phyloP scores from a whole-genome alignment of 2,329 filamentous ascomycete genomes.

The Alternaria novae-zelandiae region DNA sequence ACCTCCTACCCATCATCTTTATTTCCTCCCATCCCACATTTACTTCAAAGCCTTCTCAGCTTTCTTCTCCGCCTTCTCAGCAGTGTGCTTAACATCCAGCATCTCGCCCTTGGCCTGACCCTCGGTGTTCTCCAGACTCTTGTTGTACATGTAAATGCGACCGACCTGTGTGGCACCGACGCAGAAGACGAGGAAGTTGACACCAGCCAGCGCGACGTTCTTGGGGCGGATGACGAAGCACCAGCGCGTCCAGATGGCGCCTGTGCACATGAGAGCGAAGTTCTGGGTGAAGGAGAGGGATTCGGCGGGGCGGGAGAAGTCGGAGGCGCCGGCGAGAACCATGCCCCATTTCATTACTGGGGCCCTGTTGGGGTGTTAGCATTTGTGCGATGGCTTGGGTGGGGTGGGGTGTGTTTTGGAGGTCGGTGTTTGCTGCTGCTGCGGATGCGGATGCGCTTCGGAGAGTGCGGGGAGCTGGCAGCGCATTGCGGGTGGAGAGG shows the following conservation, averaged over 20 bases:
- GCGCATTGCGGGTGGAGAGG: background rate
- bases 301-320: slow-evolving; percentile 89
- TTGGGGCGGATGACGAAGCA: slow-evolving; percentile 95
- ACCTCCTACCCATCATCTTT: background rate
- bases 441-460: slow-evolving; percentile 7
- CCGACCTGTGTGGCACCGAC: slow-evolving; percentile 83
- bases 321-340: slow-evolving; percentile 88
- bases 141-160: slow-evolving; percentile 74
- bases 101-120: slow-evolving; percentile 49
- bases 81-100: slow-evolving; percentile 40
- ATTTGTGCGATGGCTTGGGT: background rate
- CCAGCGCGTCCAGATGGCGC: slow-evolving; percentile 98
- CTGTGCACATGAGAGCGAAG: slow-evolving; percentile 84
- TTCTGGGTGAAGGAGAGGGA: slow-evolving; percentile 95
- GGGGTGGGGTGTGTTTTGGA: background rate
- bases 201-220: slow-evolving; percentile 90
- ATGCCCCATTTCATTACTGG: slow-evolving; percentile 95
- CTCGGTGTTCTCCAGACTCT: slow-evolving; percentile 61
- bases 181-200: slow-evolving; percentile 96
- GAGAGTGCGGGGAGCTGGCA: slow-evolving; percentile 8
- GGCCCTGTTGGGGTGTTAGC: slow-evolving; percentile 64
- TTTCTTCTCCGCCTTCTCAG: slow-evolving; percentile 36
- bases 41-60: slow-evolving; percentile 17
- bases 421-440: background rate
- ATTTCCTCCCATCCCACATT: background rate